Base-by-base conservation (phyloP, 768 basidiomycete genomes). In the Pleurotus cornucopiae region DNA sequence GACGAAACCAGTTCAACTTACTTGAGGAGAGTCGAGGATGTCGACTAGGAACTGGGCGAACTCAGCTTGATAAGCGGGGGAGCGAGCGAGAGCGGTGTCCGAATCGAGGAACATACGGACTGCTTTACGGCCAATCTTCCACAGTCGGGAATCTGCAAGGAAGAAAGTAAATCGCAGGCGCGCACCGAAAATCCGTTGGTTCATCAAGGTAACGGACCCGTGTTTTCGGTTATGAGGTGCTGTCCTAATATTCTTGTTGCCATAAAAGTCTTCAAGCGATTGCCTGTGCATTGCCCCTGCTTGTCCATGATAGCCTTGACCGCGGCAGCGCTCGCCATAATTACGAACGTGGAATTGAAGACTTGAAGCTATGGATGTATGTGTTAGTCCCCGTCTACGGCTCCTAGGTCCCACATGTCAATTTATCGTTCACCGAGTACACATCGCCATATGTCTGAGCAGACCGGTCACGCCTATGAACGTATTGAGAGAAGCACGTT, bases 241-340 rank as follows among this genome's bases (percentile, higher is more conserved):
- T 16, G 52, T 21, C 23, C 20, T 55, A 21, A 44, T 45, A n/a
- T 12, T 26, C 41, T 61, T 44, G 4, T 47, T 63, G 13, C 41
- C 41, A 70, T 56, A 54, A 63, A 55, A 39, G 49, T 57, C 7
- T 57, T 41, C 3, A 67, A 65, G 13, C 69, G 61, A 57, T 71
- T 66, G 1, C 58, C 56, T 13, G 64, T 67, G 4, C 58, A 48
- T 12, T 54, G 59, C 49, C 60, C 60, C 23, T 61, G 61, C 60
- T 62, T 64, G 38, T 71, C 69, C 57, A 71, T 43, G 11, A 71
- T 46, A n/a, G 69, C 66, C 44, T 59, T 64, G 21, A 64, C 64
- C 18, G 62, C 55, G 1, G 58, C 41, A 1, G 64, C 56, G 41
- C 58, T 57, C 9, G 63, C 58, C 30, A 70, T 57, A 16, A 70